Percentiles rank a stretch among this genome's conserved stretches.
These are phyloP conservation scores for Abelmoschus esculentus DNA, from an alignment of 345 rosid genomes.

Conservation along the genomic window DNA sequence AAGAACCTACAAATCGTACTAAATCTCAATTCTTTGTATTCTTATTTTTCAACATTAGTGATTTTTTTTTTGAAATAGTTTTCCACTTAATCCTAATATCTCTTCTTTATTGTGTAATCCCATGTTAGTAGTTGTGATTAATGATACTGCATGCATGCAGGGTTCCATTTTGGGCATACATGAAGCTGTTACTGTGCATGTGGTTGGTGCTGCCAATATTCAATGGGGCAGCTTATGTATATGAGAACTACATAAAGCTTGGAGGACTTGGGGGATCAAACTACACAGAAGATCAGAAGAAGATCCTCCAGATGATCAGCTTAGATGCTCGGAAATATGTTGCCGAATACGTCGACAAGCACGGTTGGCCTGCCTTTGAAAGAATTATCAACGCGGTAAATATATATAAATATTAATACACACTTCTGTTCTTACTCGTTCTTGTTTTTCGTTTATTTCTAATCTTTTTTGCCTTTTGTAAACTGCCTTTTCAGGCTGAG, in stretches of 20 bases:
- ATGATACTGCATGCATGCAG: slow-evolving; percentile 16
- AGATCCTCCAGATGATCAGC: slow-evolving; percentile 80
- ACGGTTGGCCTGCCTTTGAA: slow-evolving; percentile 76
- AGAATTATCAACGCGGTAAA: slow-evolving; percentile 68
- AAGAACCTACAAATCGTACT: no score
- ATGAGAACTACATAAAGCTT: slow-evolving; percentile 47
- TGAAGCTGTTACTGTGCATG: slow-evolving; percentile 62
- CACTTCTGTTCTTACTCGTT: background rate
- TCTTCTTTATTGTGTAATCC: no score
- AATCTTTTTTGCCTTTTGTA: background rate
- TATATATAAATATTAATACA: background rate
- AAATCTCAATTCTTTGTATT: no score
- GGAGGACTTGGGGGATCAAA: slow-evolving; percentile 22
- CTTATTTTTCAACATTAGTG: no score
- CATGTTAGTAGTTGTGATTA: no score
- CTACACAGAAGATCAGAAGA: slow-evolving; percentile 58
- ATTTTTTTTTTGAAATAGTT: no score
- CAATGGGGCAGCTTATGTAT: slow-evolving; percentile 83
- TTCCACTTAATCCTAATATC: no score
- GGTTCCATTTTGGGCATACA: slow-evolving; percentile 86
- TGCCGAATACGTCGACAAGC: slow-evolving; percentile 44
- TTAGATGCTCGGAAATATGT: slow-evolving; percentile 78
- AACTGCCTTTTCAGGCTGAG: slow-evolving; percentile 54
- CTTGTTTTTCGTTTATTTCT: background rate
- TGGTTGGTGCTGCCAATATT: slow-evolving; percentile 87